These are phyloP conservation scores for Apophysomyces trapeziformis DNA, from an alignment of 371 early-diverging fungal genomes.

Conservation along the genomic window DNA sequence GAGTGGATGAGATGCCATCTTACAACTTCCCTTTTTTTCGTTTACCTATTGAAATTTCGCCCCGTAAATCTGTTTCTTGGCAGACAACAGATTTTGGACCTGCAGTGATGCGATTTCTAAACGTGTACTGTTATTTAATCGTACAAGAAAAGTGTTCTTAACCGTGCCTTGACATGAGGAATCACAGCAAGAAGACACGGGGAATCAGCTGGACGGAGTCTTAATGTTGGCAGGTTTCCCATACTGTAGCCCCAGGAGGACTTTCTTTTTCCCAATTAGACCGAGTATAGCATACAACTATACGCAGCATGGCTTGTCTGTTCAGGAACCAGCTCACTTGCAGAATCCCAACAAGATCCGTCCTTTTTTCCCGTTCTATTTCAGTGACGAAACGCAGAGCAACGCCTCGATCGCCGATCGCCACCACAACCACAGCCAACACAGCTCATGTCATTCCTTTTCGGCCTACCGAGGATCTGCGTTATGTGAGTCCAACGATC, in stretches of 20 bases:
- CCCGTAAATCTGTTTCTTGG: slow-evolving; percentile 66
- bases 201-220: too few relatives aligned
- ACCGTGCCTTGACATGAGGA: not conserved
- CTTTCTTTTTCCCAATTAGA: not conserved
- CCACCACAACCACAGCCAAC: not conserved
- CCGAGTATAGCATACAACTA: not conserved
- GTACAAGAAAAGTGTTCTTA: not conserved
- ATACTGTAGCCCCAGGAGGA: too few relatives aligned
- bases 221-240: too few relatives aligned
- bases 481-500: slow-evolving; percentile 5
- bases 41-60: slow-evolving; percentile 66
- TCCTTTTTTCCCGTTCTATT: not conserved
- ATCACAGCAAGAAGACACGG: too few relatives aligned
- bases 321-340: not conserved
- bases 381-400: not conserved
- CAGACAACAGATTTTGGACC: slow-evolving; percentile 64
- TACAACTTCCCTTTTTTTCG: not conserved
- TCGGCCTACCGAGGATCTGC: not conserved
- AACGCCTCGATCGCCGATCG: not conserved
- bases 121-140: not conserved
- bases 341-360: not conserved
- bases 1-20: not conserved
- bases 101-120: slow-evolving; percentile 50
- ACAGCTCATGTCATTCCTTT: not conserved
- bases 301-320: not conserved